Base-by-base conservation (phyloP, 116 monocot genomes). In the Cymodocea nodosa region DNA sequence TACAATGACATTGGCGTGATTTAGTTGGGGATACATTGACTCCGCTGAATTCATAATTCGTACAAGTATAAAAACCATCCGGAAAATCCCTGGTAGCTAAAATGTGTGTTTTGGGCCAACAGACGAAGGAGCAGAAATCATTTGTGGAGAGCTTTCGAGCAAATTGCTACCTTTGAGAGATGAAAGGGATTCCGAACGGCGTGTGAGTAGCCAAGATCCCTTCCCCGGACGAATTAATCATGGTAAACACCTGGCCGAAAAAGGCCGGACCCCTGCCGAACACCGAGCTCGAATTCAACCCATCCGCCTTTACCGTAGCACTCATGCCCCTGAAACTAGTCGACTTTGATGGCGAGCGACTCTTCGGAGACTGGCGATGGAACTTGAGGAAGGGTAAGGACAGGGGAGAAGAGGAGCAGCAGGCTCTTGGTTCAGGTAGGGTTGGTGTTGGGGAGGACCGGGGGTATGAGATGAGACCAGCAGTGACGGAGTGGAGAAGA, bases 181-280 rank as follows among this genome's bases (percentile, higher is more conserved):
- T 58, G 77, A 97, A 84, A 7, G 91, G 88, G 65, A 87, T 78
- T 64, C 85, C 75, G 20, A 85, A 78, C 56, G 75, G 81, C 24
- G 87, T 82, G 22, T 48, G 30, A 23, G 91, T 85, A 17, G 91
- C 80, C 97, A 97, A 91, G 60, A 94, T 86, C 7, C 97, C 97
- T 17, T 82, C 88, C 6, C 97, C 97, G 15, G 91, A 85, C n/a
- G 87, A 83, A 72, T 97, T 91, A 25, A 88, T 75, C 97, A 97
- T 97, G 71, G 86, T 91, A 76, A 85, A 97, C 7, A 97, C 97
- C 76, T 97, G 97, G 50, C 97, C 97, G 13, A 97, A 85, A 40
- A 97, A 91, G 14, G 83, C 91, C 0, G 97, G 97, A 0, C 91
- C 91, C 9, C 82, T 74, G 10, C 50, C 77, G 2, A 18, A 63